Evolutionary conservation across 257 asterid species (phyloP).

Genomic region (Solanum arcanum): DNA sequence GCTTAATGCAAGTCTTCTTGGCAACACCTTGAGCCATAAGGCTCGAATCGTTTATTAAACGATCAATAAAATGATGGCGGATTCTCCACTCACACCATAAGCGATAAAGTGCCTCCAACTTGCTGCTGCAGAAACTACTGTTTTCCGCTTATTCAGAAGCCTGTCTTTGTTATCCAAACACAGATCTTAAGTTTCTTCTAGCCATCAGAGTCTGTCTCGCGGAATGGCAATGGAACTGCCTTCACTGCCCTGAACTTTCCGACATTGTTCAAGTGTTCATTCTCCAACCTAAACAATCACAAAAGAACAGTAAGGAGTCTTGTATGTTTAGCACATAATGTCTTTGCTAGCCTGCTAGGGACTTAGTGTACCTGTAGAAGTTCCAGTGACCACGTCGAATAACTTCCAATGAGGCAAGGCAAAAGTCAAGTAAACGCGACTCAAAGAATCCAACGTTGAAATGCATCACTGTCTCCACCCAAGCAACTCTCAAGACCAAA

Average conservation of each 20-base stretch:
- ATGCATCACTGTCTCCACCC: slow-evolving; percentile 74
- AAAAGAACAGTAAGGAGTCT: background rate
- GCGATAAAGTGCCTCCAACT: background rate
- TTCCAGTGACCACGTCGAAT: slow-evolving; percentile 98
- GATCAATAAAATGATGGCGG: background rate
- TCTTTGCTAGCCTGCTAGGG: background rate
- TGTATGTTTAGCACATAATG: background rate
- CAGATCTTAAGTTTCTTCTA: background rate
- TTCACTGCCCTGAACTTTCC: slow-evolving; percentile 90
- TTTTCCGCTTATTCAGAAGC: background rate
- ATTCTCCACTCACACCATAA: background rate
- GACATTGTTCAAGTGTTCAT: slow-evolving; percentile 85
- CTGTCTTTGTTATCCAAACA: background rate
- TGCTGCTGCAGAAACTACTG: background rate
- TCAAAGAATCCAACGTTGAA: slow-evolving; percentile 48
- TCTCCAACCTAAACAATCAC: slow-evolving; percentile 52
- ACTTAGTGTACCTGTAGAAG: slow-evolving; percentile 54
- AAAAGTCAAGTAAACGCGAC: slow-evolving; percentile 58
- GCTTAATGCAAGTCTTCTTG: background rate
- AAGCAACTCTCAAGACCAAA: slow-evolving; percentile 67
- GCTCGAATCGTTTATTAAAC: background rate
- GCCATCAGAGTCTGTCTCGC: slow-evolving; percentile 60
- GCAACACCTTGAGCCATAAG: background rate
- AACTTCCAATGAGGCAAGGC: slow-evolving; percentile 80
- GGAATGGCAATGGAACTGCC: slow-evolving; percentile 83